phyloP scores from a whole-genome alignment of 208 protist species.

The Crithidia mellificae region DNA sequence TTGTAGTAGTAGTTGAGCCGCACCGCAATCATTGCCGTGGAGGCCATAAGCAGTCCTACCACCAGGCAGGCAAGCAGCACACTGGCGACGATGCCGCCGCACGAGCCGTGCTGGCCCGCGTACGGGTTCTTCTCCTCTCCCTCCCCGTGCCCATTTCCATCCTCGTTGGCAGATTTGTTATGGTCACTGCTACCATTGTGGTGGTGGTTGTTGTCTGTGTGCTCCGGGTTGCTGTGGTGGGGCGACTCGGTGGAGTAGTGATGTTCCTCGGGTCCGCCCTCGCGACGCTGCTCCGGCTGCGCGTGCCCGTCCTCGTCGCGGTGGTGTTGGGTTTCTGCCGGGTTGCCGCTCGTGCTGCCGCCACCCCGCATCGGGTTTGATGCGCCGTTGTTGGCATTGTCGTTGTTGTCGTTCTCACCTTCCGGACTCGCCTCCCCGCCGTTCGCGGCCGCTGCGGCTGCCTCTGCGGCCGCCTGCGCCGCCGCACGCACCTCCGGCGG shows the following conservation, averaged over 20 bases:
- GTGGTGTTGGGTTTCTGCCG: too few species aligned
- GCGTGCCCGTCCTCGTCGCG: too few species aligned
- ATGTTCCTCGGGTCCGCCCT: neutral
- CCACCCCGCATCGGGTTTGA: constrained; percentile 22
- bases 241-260: constrained; percentile 2
- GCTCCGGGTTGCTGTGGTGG: constrained; percentile 3
- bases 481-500: constrained; percentile 20
- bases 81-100: constrained; percentile 8
- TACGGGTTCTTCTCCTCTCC: constrained; percentile 8
- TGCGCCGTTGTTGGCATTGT: neutral
- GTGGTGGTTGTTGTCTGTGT: neutral
- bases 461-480: constrained; percentile 4
- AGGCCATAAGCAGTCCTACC: constrained; percentile 41
- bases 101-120: constrained; percentile 16
- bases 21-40: constrained; percentile 51
- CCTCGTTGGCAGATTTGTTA: too few species aligned
- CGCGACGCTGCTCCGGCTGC: neutral
- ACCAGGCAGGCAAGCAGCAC: constrained; percentile 27
- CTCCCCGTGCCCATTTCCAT: neutral
- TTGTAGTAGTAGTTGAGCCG: constrained; percentile 58
- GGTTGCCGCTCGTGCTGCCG: neutral
- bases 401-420: neutral
- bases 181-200: neutral
- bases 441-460: too few species aligned
- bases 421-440: constrained; percentile 19